phyloP scores from a whole-genome alignment of 192 early-diverging fungal genomes.

The Diversispora epigaea region DNA sequence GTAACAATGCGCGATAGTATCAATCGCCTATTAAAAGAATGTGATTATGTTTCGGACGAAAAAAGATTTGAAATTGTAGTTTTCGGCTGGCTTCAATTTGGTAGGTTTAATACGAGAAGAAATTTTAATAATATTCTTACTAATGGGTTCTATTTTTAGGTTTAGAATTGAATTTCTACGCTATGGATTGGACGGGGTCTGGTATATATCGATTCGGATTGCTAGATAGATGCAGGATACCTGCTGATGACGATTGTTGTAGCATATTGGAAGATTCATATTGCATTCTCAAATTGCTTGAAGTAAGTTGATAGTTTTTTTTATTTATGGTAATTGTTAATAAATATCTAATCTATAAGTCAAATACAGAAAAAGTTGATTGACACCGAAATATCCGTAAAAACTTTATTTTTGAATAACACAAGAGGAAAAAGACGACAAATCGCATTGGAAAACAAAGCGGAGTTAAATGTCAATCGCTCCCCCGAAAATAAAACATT shows the following conservation, averaged over 20 bases:
- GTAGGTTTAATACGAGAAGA: slow-evolving; percentile 20
- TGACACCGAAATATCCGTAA: not conserved
- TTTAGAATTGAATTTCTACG: slow-evolving; percentile 22
- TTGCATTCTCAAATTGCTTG: slow-evolving; percentile 16
- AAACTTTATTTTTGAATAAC: not conserved
- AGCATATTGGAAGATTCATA: slow-evolving; percentile 2
- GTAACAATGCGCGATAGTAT: slow-evolving; percentile 10
- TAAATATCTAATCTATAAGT: not conserved
- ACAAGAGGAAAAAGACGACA: slow-evolving; percentile 5
- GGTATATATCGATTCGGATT: slow-evolving; percentile 13
- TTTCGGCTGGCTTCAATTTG: slow-evolving; percentile 21
- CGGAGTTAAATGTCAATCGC: not conserved
- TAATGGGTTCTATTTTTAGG: slow-evolving; percentile 19
- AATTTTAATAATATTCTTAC: not conserved
- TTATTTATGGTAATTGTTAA: not conserved
- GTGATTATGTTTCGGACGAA: slow-evolving; percentile 1
- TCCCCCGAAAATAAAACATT: not conserved
- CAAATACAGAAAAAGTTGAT: slow-evolving; percentile 6
- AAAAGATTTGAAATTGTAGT: slow-evolving; percentile 1
- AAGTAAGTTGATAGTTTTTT: slow-evolving; percentile 7
- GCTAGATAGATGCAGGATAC: slow-evolving; percentile 7
- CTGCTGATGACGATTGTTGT: not conserved
- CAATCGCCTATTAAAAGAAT: slow-evolving; percentile 17
- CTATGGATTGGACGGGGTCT: slow-evolving; percentile 3
- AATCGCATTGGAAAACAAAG: slow-evolving; percentile 1